Base-by-base conservation (phyloP, 2,329 filamentous ascomycete species). In the Scytalidium lignicola region DNA sequence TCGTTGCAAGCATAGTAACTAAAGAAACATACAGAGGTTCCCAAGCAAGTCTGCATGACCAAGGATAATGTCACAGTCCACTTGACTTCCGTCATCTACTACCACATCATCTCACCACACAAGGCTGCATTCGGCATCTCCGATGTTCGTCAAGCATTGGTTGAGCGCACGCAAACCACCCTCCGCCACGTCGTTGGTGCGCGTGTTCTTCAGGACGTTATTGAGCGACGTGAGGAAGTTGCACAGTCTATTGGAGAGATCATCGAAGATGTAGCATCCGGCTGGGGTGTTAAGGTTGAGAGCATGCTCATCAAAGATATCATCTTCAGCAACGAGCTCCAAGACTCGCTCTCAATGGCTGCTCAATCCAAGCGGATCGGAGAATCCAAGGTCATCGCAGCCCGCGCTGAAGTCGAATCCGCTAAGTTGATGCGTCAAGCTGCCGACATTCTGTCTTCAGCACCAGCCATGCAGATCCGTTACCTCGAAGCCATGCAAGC, bases 291-390 rank as follows among this genome's bases (percentile, higher is more conserved):
- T 7, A 83, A 89, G 65, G 93, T 97, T 51, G 93, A 97, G 77
- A 91, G 86, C 64, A 99, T 99, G 92, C 83, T 99, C 59, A 92
- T 99, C 80, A 97, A 99, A 74, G 93, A 99, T 70, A 95, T 99
- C 66, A 88, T 97, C 67, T 99, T 99, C 81, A 90, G 84, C 71
- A 83, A 90, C 65, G 93, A 97, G 59, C 79, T 99, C 41, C 93
- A 99, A 71, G 92, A 97, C 64, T 93, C 88, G 17, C 82, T 99
- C 44, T 95, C 89, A 65, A 97, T 99, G 93, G 93, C 93, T 37
- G 93, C 93, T 3, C 93, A 99, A 79, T 90, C 86, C 75, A 97
- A 97, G 86, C 86, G 93, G 60, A 96, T 96, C 50, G 93, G 93
- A 73, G 93, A 99, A 72, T 90, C 86, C 74, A 99, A 99, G 79